A percentile compares a stretch with the other conserved stretches of the same genome.
Conservation (phyloP, 2,329 filamentous ascomycete genomes). For the Aspergillus amoenus region DNA sequence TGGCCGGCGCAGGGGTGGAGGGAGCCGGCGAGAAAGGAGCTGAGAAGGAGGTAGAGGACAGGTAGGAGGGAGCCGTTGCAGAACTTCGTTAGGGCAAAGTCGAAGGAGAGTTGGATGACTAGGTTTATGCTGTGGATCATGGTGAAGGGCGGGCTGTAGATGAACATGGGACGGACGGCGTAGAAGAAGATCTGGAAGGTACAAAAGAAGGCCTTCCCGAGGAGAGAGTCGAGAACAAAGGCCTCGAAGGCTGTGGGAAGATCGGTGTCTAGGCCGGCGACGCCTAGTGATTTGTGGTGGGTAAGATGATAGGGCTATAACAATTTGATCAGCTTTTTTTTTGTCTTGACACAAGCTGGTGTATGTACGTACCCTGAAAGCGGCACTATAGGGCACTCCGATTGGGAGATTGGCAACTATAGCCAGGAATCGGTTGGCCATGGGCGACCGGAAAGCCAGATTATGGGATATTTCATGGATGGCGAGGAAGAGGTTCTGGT, state of each 20-base stretch:
- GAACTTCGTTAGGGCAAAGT: constrained; percentile 64
- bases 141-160: constrained; percentile 87
- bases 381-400: constrained; percentile 91
- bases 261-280: constrained; percentile 94
- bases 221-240: constrained; percentile 84
- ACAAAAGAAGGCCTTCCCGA: constrained; percentile 97
- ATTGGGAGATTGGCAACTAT: constrained; percentile 96
- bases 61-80: constrained; percentile 59
- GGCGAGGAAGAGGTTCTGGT: constrained; percentile 97
- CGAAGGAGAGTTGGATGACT: constrained; percentile 71
- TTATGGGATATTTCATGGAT: constrained; percentile 99
- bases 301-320: constrained; percentile 88
- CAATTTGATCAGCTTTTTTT: neutral
- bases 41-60: constrained; percentile 79
- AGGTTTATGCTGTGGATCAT: constrained; percentile 83
- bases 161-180: constrained; percentile 89
- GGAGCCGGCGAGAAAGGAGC: constrained; percentile 88
- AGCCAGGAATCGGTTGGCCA: constrained; percentile 80
- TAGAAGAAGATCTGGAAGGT: constrained; percentile 99
- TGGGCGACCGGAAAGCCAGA: constrained; percentile 78
- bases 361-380: constrained; percentile 69
- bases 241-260: constrained; percentile 90
- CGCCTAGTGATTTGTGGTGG: constrained; percentile 97
- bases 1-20: constrained; percentile 93
- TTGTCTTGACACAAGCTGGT: neutral